Percentiles rank a stretch among this genome's conserved stretches.
Evolutionary conservation across 345 rosid species (phyloP).

Genomic region (Citrus sp.): DNA sequence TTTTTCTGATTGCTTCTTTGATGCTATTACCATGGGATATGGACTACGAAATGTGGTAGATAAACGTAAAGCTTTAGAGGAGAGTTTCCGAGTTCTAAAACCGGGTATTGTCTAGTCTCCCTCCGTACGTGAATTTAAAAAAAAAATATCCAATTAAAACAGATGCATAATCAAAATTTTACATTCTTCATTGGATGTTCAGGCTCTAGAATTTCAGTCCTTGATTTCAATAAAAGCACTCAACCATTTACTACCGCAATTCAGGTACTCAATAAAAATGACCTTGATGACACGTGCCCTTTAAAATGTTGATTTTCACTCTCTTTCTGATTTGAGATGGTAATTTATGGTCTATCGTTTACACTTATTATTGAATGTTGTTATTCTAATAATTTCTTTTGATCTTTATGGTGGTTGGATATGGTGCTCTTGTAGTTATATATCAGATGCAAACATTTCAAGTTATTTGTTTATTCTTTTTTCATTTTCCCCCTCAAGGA

Average conservation of each 20-base stretch:
- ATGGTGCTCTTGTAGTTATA: neutral
- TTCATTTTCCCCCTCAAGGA: constrained; percentile 39
- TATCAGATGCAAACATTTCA: neutral
- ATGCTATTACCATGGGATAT: constrained; percentile 87
- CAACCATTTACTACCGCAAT: constrained; percentile 41
- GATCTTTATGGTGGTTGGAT: neutral
- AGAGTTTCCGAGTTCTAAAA: constrained; percentile 69
- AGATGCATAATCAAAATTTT: neutral
- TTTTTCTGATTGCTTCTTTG: constrained; percentile 58
- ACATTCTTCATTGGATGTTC: constrained; percentile 17
- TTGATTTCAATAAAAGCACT: constrained; percentile 78
- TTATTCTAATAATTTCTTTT: neutral
- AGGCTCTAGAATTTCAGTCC: constrained; percentile 72
- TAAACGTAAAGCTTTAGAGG: constrained; percentile 54
- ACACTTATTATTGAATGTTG: neutral
- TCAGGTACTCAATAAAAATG: constrained; percentile 48
- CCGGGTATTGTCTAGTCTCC: constrained; percentile 48
- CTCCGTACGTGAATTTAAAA: neutral
- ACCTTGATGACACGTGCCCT: neutral
- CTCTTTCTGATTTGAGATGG: neutral
- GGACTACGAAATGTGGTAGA: constrained; percentile 77
- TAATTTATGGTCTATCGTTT: neutral
- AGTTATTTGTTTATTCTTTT: constrained; percentile 11
- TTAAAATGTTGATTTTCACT: neutral
- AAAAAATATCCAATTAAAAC: neutral